Conservation (phyloP, 2,329 filamentous ascomycete species). For the Aspergillus pseudonomiae region DNA sequence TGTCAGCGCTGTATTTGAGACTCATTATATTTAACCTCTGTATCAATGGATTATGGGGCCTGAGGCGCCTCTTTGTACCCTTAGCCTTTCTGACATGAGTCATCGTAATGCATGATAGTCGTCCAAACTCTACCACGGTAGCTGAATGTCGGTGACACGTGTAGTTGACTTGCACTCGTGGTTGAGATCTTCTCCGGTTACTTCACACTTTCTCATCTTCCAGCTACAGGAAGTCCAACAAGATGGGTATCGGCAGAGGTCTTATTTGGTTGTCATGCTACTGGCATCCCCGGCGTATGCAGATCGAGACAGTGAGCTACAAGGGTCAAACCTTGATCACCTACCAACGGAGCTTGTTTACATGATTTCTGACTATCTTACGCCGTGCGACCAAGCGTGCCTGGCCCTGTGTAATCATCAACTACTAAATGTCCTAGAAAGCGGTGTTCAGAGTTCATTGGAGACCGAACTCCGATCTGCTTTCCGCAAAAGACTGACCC, state of each 20-base stretch:
- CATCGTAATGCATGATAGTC: too few species aligned
- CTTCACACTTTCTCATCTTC: too few species aligned
- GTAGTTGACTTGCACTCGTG: too few species aligned
- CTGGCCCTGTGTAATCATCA: not conserved
- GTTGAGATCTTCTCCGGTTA: too few species aligned
- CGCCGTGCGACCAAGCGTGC: not conserved
- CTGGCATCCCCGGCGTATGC: not conserved
- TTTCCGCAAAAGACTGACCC: not conserved
- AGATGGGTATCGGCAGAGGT: not conserved
- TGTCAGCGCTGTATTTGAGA: too few species aligned
- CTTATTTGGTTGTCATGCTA: not conserved
- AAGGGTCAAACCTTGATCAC: not conserved
- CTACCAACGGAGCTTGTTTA: not conserved
- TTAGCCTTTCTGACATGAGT: too few species aligned
- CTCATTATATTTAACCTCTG: accelerated
- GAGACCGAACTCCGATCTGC: not conserved
- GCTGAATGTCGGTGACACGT: too few species aligned
- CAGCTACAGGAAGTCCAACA: not conserved
- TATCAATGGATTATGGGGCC: too few species aligned
- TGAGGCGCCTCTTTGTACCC: too few species aligned
- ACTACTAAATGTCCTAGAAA: not conserved
- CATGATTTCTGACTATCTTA: not conserved
- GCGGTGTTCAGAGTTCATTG: not conserved
- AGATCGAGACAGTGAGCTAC: not conserved
- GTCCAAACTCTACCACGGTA: too few species aligned